phyloP scores from a whole-genome alignment of 441 rosid genomes.

The Rhodomyrtus psidioides region DNA sequence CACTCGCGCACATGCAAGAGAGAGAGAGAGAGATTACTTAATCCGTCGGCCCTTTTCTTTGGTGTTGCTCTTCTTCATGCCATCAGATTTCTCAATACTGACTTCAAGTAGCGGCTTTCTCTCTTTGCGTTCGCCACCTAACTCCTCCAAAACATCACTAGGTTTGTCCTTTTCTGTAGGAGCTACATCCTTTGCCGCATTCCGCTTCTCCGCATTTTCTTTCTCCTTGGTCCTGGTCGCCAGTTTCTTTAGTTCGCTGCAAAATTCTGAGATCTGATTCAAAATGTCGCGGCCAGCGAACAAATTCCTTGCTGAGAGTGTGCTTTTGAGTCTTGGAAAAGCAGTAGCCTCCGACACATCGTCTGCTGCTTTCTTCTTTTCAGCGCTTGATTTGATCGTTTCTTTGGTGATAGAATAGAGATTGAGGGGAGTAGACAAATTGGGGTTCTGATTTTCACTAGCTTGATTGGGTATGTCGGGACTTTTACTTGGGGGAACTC shows the following conservation, averaged over 20 bases:
- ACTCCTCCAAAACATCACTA: constrained; percentile 20
- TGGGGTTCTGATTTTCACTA: constrained; percentile 63
- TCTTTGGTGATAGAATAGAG: constrained; percentile 38
- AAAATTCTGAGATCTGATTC: constrained; percentile 71
- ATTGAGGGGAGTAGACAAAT: constrained; percentile 33
- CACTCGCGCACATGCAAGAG: not conserved
- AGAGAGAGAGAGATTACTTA: constrained; percentile 11
- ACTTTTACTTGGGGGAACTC: constrained; percentile 8
- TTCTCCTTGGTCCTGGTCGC: constrained; percentile 60
- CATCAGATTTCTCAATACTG: constrained; percentile 15
- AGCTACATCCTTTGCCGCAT: constrained; percentile 20
- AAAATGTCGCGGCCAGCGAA: constrained; percentile 70
- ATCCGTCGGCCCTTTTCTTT: constrained; percentile 47
- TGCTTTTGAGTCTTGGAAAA: constrained; percentile 46
- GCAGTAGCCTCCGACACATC: constrained; percentile 22
- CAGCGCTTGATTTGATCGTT: constrained; percentile 43
- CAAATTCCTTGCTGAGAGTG: constrained; percentile 69
- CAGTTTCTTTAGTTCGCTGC: constrained; percentile 70
- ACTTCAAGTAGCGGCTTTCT: constrained; percentile 53
- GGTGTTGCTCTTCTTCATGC: not conserved
- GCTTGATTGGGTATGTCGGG: constrained; percentile 21
- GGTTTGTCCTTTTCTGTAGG: constrained; percentile 13
- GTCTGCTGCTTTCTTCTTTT: constrained; percentile 33
- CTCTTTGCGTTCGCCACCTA: constrained; percentile 33
- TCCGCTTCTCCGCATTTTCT: constrained; percentile 26